Conservation (phyloP, 2,329 filamentous ascomycete genomes). For the Trichoderma sp. region DNA sequence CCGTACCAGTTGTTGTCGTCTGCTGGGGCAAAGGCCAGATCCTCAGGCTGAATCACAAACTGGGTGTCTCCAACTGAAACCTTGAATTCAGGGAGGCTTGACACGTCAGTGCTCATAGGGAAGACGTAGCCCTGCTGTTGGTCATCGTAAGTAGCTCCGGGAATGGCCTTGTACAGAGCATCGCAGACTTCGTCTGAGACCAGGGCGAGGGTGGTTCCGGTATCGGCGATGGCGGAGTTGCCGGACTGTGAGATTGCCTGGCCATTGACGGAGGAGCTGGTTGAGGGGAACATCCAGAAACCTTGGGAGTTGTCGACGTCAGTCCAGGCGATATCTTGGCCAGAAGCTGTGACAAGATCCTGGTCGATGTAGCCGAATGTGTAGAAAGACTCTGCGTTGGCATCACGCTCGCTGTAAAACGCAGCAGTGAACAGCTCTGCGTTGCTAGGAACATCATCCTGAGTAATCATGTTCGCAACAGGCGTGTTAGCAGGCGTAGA, state of each 20-base stretch:
- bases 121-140: conserved; percentile 45
- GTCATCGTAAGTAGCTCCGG: conserved; percentile 40
- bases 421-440: conserved; percentile 28
- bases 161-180: conserved; percentile 47
- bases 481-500: conserved; percentile 43
- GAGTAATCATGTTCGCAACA: conserved; percentile 52
- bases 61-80: conserved; percentile 4
- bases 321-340: conserved; percentile 61
- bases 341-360: conserved; percentile 54
- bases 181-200: conserved; percentile 51
- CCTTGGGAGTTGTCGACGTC: conserved; percentile 59
- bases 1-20: conserved; percentile 7
- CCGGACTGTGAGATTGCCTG: conserved; percentile 34
- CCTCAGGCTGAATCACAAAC: conserved; percentile 9
- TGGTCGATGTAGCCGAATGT: conserved; percentile 70
- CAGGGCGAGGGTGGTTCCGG: conserved; percentile 61
- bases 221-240: conserved; percentile 51
- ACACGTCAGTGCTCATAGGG: conserved; percentile 27
- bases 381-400: conserved; percentile 50
- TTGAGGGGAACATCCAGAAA: conserved; percentile 53
- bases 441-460: conserved; percentile 40
- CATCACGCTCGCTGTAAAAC: conserved; percentile 37
- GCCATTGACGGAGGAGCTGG: conserved; percentile 24
- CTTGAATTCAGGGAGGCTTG: conserved; percentile 1
- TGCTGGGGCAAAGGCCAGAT: not conserved